Base-by-base conservation (phyloP, 345 rosid genomes). In the Salix arbutifolia region DNA sequence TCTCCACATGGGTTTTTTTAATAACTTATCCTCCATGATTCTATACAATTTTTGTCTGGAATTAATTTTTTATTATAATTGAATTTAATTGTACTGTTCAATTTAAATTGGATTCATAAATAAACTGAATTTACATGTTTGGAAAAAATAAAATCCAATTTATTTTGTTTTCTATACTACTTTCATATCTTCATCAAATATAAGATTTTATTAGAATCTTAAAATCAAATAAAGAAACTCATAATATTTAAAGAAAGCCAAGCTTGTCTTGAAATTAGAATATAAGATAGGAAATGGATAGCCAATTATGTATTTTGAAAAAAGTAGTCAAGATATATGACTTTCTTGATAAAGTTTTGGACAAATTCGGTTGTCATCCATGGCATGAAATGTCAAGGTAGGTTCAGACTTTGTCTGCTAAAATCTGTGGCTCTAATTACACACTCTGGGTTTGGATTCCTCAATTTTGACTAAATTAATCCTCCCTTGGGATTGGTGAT, bases 381-480 rank as follows among this genome's bases (percentile, higher is more conserved):
- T 58, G 11, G 18, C n/a, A 6, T 19, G 0, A 33, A 3, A 56
- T 72, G 50, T 35, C 50, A 56, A 72, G 21, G 28, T 31, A 12
- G 53, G 64, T 72, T 60, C 35, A 35, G 67, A 72, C 75, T 58
- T 72, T 72, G 23, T 72, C 75, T 53, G 52, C 28, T 25, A 10
- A 58, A n/a, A 58, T 58, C 1, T 23, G 64, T 58, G 64, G 64
- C 64, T 3, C 23, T 58, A 8, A 1, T 25, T 10, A 9, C 28
- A n/a, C 0, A n/a, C 28, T 23, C 12, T n/a, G 26, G 64, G 26
- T 58, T 10, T 10, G 5, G 28, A 58, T 4, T 3, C 64, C 14
- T 58, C 28, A 10, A 8, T 0, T 23, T 58, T 23, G 64, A 58
- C 2, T 4, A 23, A 4, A 58, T 10, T 4, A 3, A 23, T 23